phyloP scores from a whole-genome alignment of 2,329 filamentous ascomycete species.

The Gaeumannomyces tritici region DNA sequence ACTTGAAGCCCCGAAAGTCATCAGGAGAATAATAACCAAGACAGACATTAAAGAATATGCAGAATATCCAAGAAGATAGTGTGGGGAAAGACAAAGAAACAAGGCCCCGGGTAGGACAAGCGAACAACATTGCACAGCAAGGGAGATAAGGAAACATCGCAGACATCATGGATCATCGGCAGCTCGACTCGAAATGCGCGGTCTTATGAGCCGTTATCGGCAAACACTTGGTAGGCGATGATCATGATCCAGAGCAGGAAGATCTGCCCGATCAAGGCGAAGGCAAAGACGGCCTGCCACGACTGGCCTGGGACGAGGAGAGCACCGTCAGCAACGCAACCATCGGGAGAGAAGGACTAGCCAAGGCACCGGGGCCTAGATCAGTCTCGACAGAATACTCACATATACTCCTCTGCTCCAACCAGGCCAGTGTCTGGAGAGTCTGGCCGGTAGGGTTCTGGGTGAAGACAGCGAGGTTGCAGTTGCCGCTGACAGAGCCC shows the following conservation, averaged over 20 bases:
- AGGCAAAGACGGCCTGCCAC: conserved; percentile 57
- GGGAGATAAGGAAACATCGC: not conserved
- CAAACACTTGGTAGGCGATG: conserved; percentile 58
- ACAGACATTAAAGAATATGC: not conserved
- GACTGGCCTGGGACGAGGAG: conserved; percentile 35
- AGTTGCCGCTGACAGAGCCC: conserved; percentile 49
- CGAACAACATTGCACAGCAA: not conserved
- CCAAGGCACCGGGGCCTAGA: not conserved
- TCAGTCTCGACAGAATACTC: conserved; percentile 19
- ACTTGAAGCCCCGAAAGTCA: not conserved
- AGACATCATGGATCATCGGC: no score
- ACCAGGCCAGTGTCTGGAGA: conserved; percentile 48
- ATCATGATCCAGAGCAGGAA: conserved; percentile 61
- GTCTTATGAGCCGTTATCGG: conserved; percentile 10
- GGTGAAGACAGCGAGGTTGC: conserved; percentile 47
- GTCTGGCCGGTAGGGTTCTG: conserved; percentile 39
- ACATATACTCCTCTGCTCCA: conserved; percentile 56
- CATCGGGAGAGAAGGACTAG: not conserved
- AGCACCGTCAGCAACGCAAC: not conserved
- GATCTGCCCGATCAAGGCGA: conserved; percentile 47
- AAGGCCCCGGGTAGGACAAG: not conserved
- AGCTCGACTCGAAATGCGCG: not conserved
- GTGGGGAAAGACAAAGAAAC: not conserved
- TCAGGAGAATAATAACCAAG: not conserved
- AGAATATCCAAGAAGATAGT: not conserved